Evolutionary conservation across 2,329 filamentous ascomycete species (phyloP).

Genomic region (Colletotrichum orchidophilum): DNA sequence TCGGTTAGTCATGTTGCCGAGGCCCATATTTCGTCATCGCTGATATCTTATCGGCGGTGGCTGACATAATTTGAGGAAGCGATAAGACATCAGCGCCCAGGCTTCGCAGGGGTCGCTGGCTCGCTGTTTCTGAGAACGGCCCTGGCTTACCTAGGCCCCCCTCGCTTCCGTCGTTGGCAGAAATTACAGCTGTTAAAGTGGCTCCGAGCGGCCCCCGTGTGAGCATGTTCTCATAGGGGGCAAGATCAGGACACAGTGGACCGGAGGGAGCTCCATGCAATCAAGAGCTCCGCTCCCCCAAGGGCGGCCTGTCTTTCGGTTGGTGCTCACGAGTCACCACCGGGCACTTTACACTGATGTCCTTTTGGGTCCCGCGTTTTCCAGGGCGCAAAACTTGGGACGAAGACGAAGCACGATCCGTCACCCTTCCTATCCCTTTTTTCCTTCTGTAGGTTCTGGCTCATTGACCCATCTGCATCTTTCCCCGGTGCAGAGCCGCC

Average conservation of each 20-base stretch:
- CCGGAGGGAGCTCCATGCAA: neutral
- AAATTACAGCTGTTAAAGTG: conserved; percentile 24
- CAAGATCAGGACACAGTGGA: conserved; percentile 13
- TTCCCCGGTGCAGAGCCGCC: conserved; percentile 15
- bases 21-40: neutral
- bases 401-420: conserved; percentile 22
- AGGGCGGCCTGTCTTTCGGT: neutral
- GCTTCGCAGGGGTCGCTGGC: neutral
- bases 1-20: conserved; percentile 29
- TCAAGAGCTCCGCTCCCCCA: neutral
- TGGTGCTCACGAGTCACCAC: conserved; percentile 4
- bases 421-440: neutral
- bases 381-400: conserved; percentile 18
- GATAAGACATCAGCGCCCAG: conserved; percentile 14
- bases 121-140: neutral
- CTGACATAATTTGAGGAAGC: neutral
- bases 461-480: neutral
- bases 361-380: conserved; percentile 7
- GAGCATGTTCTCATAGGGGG: conserved; percentile 32
- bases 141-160: neutral
- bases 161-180: conserved; percentile 10
- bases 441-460: neutral
- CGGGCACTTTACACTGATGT: neutral
- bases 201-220: neutral
- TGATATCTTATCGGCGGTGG: conserved; percentile 18